Evolutionary conservation across 2,329 filamentous ascomycete genomes (phyloP).

Genomic region (Fusarium mangiferae): DNA sequence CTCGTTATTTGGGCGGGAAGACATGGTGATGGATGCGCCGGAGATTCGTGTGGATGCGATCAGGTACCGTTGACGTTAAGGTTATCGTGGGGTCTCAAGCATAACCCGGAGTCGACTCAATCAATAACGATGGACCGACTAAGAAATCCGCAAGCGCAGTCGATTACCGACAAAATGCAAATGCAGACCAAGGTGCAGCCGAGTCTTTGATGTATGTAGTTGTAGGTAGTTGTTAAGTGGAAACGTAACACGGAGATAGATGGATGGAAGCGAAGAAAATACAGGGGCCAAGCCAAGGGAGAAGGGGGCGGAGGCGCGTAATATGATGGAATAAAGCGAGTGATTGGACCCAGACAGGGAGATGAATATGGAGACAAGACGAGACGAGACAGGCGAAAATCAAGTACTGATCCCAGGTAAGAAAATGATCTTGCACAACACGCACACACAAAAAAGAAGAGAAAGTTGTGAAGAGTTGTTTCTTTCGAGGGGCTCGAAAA

Average conservation of each 20-base stretch:
- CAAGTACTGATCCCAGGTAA: neutral
- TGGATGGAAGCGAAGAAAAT: slow-evolving; percentile 39
- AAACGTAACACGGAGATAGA: slow-evolving; percentile 34
- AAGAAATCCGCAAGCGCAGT: slow-evolving; percentile 12
- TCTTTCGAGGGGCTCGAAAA: neutral
- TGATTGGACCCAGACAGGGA: slow-evolving; percentile 31
- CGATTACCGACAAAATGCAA: slow-evolving; percentile 26
- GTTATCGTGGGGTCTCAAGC: slow-evolving; percentile 15
- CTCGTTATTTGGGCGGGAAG: slow-evolving; percentile 47
- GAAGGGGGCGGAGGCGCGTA: slow-evolving; percentile 31
- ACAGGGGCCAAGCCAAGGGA: slow-evolving; percentile 31
- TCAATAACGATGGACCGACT: slow-evolving; percentile 14
- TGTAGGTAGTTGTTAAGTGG: slow-evolving; percentile 37
- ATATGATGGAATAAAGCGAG: slow-evolving; percentile 31
- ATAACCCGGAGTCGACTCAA: slow-evolving; percentile 12
- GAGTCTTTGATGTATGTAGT: slow-evolving; percentile 19
- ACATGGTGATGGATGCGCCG: slow-evolving; percentile 44
- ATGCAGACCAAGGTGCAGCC: slow-evolving; percentile 17
- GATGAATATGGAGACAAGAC: slow-evolving; percentile 29
- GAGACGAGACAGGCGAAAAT: slow-evolving; percentile 15
- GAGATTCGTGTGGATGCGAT: slow-evolving; percentile 14
- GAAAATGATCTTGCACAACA: neutral
- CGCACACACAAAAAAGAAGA: slow-evolving; percentile 1
- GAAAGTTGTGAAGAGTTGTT: neutral
- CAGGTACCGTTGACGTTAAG: slow-evolving; percentile 7